phyloP scores from a whole-genome alignment of 2,329 filamentous ascomycete species.

The Diaporthe sp. region DNA sequence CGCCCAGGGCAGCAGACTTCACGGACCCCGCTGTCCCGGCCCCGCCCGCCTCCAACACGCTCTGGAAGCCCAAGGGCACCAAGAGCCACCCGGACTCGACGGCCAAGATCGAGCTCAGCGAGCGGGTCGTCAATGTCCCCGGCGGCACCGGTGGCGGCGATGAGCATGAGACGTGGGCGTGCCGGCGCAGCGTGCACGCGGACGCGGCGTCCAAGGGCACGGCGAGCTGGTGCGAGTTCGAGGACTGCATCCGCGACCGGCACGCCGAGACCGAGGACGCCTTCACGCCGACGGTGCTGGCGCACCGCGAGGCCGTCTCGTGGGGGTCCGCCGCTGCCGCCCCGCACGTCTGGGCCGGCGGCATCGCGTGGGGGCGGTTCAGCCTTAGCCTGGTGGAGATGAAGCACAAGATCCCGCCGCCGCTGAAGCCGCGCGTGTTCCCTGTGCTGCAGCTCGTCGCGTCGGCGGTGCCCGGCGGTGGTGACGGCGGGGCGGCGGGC shows the following conservation, averaged over 20 bases:
- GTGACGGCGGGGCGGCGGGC: slow-evolving; percentile 44
- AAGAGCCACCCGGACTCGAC: slow-evolving; percentile 65
- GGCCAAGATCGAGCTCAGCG: slow-evolving; percentile 67
- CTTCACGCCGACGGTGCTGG: slow-evolving; percentile 71
- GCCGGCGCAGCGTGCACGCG: slow-evolving; percentile 73
- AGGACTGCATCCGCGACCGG: slow-evolving; percentile 68
- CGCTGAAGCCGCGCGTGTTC: slow-evolving; percentile 76
- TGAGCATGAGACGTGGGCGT: slow-evolving; percentile 71
- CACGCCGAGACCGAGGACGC: slow-evolving; percentile 70
- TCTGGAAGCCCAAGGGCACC: slow-evolving; percentile 56
- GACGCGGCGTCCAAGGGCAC: slow-evolving; percentile 65
- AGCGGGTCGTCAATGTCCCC: slow-evolving; percentile 58
- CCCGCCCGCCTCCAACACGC: background rate
- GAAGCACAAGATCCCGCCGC: slow-evolving; percentile 72
- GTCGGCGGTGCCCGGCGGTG: slow-evolving; percentile 54
- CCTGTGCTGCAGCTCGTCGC: slow-evolving; percentile 73
- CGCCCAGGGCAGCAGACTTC: slow-evolving; percentile 54
- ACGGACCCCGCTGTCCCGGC: slow-evolving; percentile 44
- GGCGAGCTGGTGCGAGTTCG: slow-evolving; percentile 76
- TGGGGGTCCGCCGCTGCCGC: slow-evolving; percentile 60
- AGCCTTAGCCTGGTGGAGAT: slow-evolving; percentile 72
- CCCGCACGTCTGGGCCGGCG: slow-evolving; percentile 53
- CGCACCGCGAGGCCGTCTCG: slow-evolving; percentile 57
- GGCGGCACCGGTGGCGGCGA: too few species aligned
- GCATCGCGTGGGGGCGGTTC: slow-evolving; percentile 61